Conservation (phyloP, 306 rosid species). For the Prunus mira region DNA sequence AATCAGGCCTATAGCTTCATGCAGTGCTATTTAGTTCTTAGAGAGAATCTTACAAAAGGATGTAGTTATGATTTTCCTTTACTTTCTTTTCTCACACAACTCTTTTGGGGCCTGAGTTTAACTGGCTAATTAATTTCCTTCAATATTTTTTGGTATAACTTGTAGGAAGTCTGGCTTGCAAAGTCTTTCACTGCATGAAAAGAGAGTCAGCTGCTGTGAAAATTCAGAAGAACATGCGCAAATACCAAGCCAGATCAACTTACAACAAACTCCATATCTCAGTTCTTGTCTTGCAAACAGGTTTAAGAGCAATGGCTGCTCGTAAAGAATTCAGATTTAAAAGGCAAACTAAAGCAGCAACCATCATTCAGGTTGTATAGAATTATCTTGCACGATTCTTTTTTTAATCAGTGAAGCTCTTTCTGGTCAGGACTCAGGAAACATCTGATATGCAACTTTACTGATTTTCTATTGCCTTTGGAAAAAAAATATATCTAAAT, state of each 20-base stretch:
- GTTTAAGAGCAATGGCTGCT: conserved; percentile 82
- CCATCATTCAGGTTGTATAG: conserved; percentile 60
- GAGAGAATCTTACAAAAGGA: background rate
- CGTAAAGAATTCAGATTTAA: conserved; percentile 63
- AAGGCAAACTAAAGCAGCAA: conserved; percentile 77
- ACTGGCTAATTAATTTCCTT: background rate
- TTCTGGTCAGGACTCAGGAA: background rate
- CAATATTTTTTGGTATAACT: conserved; percentile 20
- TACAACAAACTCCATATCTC: conserved; percentile 57
- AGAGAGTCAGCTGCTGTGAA: conserved; percentile 74
- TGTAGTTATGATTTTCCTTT: background rate
- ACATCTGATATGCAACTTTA: background rate
- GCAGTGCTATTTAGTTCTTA: background rate
- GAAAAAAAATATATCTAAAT: background rate
- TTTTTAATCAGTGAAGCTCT: background rate
- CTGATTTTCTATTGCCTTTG: background rate
- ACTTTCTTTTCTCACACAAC: background rate
- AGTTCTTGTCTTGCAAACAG: conserved; percentile 75
- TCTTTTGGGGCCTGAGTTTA: background rate
- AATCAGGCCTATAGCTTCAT: conserved; percentile 21
- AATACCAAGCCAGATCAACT: conserved; percentile 54
- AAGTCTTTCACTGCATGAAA: conserved; percentile 56
- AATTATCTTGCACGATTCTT: conserved; percentile 22
- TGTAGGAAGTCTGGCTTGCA: conserved; percentile 84
- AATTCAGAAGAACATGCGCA: conserved; percentile 73